Evolutionary conservation across 2,329 filamentous ascomycete species (phyloP), one percentile per base, ranked within the genome.

Genomic region (Botrytis aclada): DNA sequence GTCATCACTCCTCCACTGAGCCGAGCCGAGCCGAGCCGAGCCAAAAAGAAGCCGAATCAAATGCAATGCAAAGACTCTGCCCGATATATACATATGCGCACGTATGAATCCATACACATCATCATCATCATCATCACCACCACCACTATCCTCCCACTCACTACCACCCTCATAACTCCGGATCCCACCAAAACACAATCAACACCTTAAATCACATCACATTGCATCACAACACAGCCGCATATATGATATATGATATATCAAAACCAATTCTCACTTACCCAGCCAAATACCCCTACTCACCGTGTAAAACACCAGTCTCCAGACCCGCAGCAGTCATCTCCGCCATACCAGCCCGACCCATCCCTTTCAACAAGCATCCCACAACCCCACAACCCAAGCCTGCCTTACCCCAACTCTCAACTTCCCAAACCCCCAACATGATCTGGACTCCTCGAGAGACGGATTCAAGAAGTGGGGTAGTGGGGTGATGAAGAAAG

Each of bases 391-490:
- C 12, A n/a, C 29, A 58, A 4, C 3, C 51, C 7, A 29, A 54
- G 4, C 1, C n/a, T n/a, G n/a, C n/a, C 51, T 16, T 5, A 14
- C 14, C 25, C n/a, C 29, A 3, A 29, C 1, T 6, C n/a, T 0
- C 54, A 29, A 9, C 4, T 8, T 20, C 8, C 18, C 60, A 4
- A 62, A 18, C 16, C 60, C 39, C 41, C 34, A 62, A 7, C 22
- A n/a, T 34, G 25, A 9, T 25, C 32, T 60, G 22, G 32, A 34
- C 32, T 37, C 9, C 2, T 0, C 20, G n/a, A n/a, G n/a, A n/a
- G n/a, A n/a, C n/a, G n/a, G n/a, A 12, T 34, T 12, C 56, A 37
- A 60, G 9, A 14, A 37, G 18, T 1, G 0, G 18, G 2, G 16
- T 58, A 20, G 29, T 20, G 25, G 29, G n/a, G 45, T 47, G 25